These are phyloP conservation scores for Annulohypoxylon stygium DNA, from an alignment of 495 filamentous ascomycete genomes.

Conservation along the genomic window DNA sequence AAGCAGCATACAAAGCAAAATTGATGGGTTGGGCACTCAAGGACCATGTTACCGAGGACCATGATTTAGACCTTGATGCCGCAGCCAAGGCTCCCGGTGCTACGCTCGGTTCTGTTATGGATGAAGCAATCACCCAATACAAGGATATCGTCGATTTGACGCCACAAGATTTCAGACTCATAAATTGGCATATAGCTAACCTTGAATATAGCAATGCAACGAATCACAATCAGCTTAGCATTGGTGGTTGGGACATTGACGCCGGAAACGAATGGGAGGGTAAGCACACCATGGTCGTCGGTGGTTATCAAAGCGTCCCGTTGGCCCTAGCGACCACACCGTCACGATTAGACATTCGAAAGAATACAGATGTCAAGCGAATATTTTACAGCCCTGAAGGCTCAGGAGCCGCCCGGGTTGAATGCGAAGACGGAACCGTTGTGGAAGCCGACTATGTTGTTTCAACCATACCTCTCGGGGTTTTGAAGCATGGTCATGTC, in stretches of 20 bases:
- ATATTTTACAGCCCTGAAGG: slow-evolving; percentile 50
- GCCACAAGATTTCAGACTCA: slow-evolving; percentile 85
- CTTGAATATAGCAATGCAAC: slow-evolving; percentile 96
- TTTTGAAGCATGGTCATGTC: slow-evolving; percentile 81
- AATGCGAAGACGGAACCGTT: slow-evolving; percentile 81
- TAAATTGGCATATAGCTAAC: slow-evolving; percentile 99
- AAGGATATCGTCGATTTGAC: slow-evolving; percentile 83
- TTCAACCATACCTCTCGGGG: slow-evolving; percentile 87
- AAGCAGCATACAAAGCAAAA: slow-evolving; percentile 76
- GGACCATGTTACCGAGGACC: slow-evolving; percentile 69
- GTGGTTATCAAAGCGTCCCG: slow-evolving; percentile 92
- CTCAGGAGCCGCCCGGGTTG: slow-evolving; percentile 65
- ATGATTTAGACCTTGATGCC: slow-evolving; percentile 79
- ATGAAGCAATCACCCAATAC: slow-evolving; percentile 90
- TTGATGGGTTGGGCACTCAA: slow-evolving; percentile 86
- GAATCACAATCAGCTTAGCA: slow-evolving; percentile 86
- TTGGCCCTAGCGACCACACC: slow-evolving; percentile 83
- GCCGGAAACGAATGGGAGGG: slow-evolving; percentile 98
- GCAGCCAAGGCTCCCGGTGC: slow-evolving; percentile 71
- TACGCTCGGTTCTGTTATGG: slow-evolving; percentile 88
- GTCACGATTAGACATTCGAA: slow-evolving; percentile 80
- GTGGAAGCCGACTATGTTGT: slow-evolving; percentile 89
- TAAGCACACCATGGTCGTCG: slow-evolving; percentile 89
- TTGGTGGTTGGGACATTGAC: slow-evolving; percentile 95
- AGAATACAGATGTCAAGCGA: slow-evolving; percentile 64